Conservation (phyloP, 257 asterid species). For the Solanum chaucha region DNA sequence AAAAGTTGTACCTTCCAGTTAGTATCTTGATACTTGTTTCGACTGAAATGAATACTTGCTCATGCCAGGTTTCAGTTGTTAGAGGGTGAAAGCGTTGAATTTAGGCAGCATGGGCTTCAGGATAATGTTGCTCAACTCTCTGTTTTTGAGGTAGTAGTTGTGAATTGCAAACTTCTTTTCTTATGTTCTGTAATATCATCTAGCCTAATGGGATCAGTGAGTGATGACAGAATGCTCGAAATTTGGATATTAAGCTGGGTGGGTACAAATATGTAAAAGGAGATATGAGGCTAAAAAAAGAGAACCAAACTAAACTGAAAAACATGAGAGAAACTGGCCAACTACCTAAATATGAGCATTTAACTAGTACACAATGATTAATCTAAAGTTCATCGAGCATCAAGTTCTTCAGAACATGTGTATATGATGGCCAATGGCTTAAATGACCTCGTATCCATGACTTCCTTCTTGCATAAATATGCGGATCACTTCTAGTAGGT, state of each 20-base stretch:
- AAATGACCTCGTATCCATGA: not conserved
- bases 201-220: not conserved
- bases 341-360: not conserved
- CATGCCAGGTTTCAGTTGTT: constrained; percentile 18
- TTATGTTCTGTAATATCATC: not conserved
- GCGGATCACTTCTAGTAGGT: not conserved
- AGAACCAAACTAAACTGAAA: not conserved
- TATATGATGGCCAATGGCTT: not conserved
- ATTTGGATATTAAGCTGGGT: not conserved
- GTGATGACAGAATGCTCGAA: not conserved
- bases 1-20: not conserved
- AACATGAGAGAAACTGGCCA: not conserved
- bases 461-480: not conserved
- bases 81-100: constrained; percentile 26
- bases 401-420: not conserved
- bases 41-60: not conserved
- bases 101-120: constrained; percentile 19
- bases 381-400: not conserved
- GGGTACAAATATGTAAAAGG: not conserved
- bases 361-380: not conserved
- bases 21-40: not conserved
- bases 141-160: constrained; percentile 21
- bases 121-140: constrained; percentile 35
- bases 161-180: not conserved
- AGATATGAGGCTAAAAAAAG: not conserved